Conservation (phyloP, 2,329 filamentous ascomycete species). For the Periconia digitata region DNA sequence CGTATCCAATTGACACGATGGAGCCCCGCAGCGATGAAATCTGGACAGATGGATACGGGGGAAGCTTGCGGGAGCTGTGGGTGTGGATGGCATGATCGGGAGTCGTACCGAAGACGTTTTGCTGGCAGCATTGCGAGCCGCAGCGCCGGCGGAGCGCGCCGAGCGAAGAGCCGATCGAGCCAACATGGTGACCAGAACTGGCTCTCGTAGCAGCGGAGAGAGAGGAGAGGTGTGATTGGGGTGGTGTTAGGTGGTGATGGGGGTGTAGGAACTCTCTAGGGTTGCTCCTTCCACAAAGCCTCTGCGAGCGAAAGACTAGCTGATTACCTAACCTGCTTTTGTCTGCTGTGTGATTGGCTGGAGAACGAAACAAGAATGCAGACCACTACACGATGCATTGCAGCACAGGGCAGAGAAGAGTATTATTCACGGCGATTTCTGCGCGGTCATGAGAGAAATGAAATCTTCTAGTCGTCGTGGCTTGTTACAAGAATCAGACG, state of each 20-base stretch:
- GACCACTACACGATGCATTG: no score
- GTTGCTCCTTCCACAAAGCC: conserved; percentile 11
- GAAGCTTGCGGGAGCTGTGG: conserved; percentile 30
- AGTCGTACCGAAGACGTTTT: conserved; percentile 51
- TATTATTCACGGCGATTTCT: no score
- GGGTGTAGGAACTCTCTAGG: conserved; percentile 16
- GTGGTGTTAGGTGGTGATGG: conserved; percentile 32
- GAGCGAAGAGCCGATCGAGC: conserved; percentile 88
- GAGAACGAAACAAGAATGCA: no score
- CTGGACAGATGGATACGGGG: conserved; percentile 21
- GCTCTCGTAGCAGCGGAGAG: conserved; percentile 37
- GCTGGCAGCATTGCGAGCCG: conserved; percentile 65
- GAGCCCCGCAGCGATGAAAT: conserved; percentile 13
- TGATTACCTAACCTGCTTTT: conserved; percentile 12
- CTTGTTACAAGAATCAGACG: no score
- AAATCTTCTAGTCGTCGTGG: no score
- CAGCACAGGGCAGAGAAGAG: no score
- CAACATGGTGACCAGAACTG: conserved; percentile 71
- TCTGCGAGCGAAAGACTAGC: conserved; percentile 13
- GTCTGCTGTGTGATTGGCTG: no score
- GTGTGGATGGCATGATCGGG: conserved; percentile 29
- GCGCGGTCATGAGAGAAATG: no score
- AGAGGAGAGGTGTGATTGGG: conserved; percentile 39
- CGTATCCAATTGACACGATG: conserved; percentile 28
- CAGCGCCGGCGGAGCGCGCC: conserved; percentile 79